Percentiles rank a stretch among this genome's conserved stretches.
These are phyloP conservation scores for Stagonosporopsis rhizophila DNA, from an alignment of 2,329 filamentous ascomycete species.

Conservation along the genomic window DNA sequence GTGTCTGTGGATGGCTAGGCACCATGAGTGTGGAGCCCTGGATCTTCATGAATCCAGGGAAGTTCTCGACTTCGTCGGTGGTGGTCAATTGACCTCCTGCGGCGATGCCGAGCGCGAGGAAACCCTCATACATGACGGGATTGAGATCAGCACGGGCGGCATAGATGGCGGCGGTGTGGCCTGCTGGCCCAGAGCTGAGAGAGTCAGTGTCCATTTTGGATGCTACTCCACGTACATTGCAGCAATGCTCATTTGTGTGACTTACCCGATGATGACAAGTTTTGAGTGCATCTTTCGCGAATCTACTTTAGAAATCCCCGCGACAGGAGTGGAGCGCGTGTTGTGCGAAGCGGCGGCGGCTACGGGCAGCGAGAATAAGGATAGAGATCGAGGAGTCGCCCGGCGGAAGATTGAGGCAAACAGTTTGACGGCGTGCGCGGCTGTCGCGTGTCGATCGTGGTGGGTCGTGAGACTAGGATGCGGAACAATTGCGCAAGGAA, in stretches of 20 bases:
- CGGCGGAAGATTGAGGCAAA: constrained; percentile 84
- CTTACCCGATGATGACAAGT: constrained; percentile 70
- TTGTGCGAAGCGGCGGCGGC: constrained; percentile 74
- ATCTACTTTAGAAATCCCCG: constrained; percentile 47
- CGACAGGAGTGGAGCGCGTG: constrained; percentile 59
- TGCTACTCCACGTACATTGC: not conserved
- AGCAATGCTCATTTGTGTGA: constrained; percentile 51
- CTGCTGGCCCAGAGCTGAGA: constrained; percentile 87
- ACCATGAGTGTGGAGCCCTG: constrained; percentile 88
- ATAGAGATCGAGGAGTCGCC: constrained; percentile 70
- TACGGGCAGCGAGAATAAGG: constrained; percentile 74
- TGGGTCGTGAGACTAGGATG: constrained; percentile 25
- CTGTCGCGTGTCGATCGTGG: constrained; percentile 33
- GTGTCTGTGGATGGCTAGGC: constrained; percentile 27
- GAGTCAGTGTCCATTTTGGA: constrained; percentile 36
- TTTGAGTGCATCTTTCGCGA: constrained; percentile 84
- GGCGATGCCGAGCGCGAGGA: constrained; percentile 95
- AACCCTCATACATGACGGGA: constrained; percentile 95
- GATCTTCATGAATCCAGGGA: constrained; percentile 91
- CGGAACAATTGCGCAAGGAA: constrained; percentile 18
- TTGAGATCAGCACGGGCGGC: constrained; percentile 92
- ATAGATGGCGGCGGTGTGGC: constrained; percentile 97
- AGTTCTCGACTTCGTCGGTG: constrained; percentile 98
- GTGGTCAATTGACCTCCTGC: constrained; percentile 97
- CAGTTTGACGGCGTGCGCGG: constrained; percentile 75